phyloP scores from a whole-genome alignment of 164 flowering plant genomes.

The Magnolia changhungtana region DNA sequence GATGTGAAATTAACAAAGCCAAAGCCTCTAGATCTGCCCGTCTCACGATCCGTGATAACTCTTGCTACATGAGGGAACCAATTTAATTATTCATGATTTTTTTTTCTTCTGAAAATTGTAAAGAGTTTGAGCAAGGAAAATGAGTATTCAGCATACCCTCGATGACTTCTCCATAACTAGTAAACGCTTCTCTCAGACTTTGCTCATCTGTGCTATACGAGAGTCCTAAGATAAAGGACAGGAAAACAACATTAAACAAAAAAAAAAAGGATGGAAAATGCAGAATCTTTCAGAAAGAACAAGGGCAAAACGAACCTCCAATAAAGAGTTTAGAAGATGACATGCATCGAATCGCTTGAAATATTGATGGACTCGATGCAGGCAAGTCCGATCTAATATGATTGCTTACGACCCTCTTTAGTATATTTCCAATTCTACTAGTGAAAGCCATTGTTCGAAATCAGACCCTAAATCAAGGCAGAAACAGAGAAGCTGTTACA shows the following conservation, averaged over 20 bases:
- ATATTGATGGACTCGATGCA: slow-evolving; percentile 32
- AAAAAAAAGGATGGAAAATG: neutral
- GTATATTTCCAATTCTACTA: slow-evolving; percentile 38
- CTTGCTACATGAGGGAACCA: slow-evolving; percentile 2
- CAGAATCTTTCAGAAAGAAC: neutral
- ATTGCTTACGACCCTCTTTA: slow-evolving; percentile 31
- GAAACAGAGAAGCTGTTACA: neutral
- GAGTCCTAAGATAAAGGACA: slow-evolving; percentile 29
- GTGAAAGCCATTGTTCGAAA: slow-evolving; percentile 33
- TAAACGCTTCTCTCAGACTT: slow-evolving; percentile 37
- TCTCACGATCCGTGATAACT: slow-evolving; percentile 16
- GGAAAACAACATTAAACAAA: neutral
- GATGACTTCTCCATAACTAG: slow-evolving; percentile 38
- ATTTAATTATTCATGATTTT: neutral
- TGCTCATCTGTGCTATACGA: slow-evolving; percentile 41
- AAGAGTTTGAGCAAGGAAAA: neutral
- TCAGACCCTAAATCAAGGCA: neutral
- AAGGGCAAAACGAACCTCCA: slow-evolving; percentile 34
- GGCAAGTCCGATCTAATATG: slow-evolving; percentile 23
- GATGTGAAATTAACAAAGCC: slow-evolving; percentile 13
- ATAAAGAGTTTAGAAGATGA: slow-evolving; percentile 49
- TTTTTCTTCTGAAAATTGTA: neutral
- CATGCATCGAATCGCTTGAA: slow-evolving; percentile 49
- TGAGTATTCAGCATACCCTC: slow-evolving; percentile 26
- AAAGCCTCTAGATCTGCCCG: slow-evolving; percentile 19